phyloP scores from a whole-genome alignment of 2,329 filamentous ascomycete species.

The Trichoderma citrinoviride region DNA sequence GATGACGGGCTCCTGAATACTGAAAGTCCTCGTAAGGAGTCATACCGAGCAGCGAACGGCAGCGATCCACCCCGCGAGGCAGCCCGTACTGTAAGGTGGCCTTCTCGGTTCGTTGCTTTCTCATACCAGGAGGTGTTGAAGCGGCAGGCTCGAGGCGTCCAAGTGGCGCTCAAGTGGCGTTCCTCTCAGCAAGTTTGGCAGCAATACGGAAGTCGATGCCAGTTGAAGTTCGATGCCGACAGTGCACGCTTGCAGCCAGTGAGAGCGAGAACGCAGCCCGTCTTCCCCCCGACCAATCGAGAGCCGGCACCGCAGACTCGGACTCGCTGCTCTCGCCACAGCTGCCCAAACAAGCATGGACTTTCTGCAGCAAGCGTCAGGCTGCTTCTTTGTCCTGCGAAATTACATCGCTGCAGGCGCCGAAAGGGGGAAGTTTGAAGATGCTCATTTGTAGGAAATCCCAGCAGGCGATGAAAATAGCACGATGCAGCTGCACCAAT shows the following conservation, averaged over 20 bases:
- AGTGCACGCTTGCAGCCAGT: neutral
- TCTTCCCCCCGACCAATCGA: neutral
- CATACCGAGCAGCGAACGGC: no score
- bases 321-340: neutral
- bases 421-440: constrained; percentile 1
- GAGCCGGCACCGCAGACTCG: neutral
- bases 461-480: neutral
- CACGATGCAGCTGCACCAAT: constrained; percentile 20
- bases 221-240: neutral
- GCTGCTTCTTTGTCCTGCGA: no score
- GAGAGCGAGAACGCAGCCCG: neutral
- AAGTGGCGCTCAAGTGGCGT: neutral
- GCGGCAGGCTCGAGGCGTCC: neutral
- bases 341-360: neutral
- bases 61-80: no score
- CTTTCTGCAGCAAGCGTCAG: neutral
- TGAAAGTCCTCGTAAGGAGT: neutral
- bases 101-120: no score
- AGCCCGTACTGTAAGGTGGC: no score
- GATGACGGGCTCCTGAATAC: neutral
- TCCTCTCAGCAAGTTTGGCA: neutral
- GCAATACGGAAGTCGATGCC: neutral
- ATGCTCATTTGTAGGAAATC: constrained; percentile 3
- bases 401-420: no score
- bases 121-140: neutral